phyloP scores from a whole-genome alignment of 768 basidiomycete species.

The Stropharia rugosoannulata region DNA sequence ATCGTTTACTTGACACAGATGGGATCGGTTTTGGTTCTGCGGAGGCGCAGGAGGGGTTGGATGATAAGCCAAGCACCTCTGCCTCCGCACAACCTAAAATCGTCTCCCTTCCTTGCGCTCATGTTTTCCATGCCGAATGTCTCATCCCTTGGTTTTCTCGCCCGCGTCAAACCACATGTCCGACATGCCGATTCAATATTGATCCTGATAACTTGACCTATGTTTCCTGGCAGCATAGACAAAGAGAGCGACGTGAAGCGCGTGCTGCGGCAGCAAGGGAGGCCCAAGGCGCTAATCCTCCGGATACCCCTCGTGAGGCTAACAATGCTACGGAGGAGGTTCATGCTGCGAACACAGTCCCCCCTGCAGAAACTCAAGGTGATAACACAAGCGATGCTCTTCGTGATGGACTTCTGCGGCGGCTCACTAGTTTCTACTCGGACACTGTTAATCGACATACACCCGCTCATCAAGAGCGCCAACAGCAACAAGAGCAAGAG shows the following conservation, averaged over 20 bases:
- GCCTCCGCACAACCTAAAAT: slow-evolving; percentile 39
- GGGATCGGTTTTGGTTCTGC: slow-evolving; percentile 26
- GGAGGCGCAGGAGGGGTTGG: slow-evolving; percentile 7
- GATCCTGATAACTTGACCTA: slow-evolving; percentile 76
- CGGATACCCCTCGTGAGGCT: not conserved
- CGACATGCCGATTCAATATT: slow-evolving; percentile 80
- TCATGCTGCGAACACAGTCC: not conserved
- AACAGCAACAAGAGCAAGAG: not conserved
- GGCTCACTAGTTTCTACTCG: not conserved
- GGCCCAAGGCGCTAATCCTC: slow-evolving; percentile 1
- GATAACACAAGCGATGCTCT: not conserved
- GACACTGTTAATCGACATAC: not conserved
- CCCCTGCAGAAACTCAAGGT: not conserved
- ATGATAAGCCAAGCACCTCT: slow-evolving; percentile 5
- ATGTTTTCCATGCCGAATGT: slow-evolving; percentile 79
- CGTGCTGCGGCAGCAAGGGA: slow-evolving; percentile 2
- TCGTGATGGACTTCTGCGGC: not conserved
- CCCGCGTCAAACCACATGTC: slow-evolving; percentile 78
- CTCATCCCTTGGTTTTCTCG: slow-evolving; percentile 82
- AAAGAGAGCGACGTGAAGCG: slow-evolving; percentile 14
- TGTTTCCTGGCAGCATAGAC: slow-evolving; percentile 24
- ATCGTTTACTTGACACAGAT: slow-evolving; percentile 53
- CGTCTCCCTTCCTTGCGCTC: slow-evolving; percentile 75
- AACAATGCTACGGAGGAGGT: not conserved
- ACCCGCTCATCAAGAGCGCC: not conserved